Base-by-base conservation (phyloP, 768 basidiomycete genomes). In the Amanita rubescens region DNA sequence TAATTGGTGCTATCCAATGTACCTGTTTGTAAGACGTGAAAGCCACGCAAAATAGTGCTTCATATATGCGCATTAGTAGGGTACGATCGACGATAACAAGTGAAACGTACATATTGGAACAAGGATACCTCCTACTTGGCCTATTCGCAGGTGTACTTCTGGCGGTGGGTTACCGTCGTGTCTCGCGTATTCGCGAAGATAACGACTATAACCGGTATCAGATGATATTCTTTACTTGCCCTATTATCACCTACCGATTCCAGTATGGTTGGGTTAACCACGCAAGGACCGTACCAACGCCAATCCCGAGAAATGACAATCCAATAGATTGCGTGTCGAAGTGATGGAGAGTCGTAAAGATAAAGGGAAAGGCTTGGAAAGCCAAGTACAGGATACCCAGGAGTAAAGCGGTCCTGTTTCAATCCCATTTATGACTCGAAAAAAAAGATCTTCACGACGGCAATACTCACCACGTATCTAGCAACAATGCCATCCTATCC, bases 401-500 rank as follows among this genome's bases (percentile, higher is more conserved):
- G 11, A 80, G 68, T 19, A 84, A 69, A 0, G 79, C 69, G 0
- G 79, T 83, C 71, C 87, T 85, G 59, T 73, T 76, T 33, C n/a
- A n/a, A n/a, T n/a, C n/a, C n/a, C n/a, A n/a, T n/a, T n/a, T n/a
- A n/a, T n/a, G n/a, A n/a, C n/a, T n/a, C n/a, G n/a, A n/a, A n/a
- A n/a, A n/a, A n/a, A n/a, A n/a, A n/a, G n/a, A n/a, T n/a, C n/a
- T n/a, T n/a, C n/a, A n/a, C n/a, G n/a, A n/a, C n/a, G n/a, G n/a
- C n/a, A 17, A 25, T 27, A 61, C 75, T 2, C 64, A 85, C 90
- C 89, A 91, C 12, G 77, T 63, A 63, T 89, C 77, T 8, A 92
- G 71, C 3, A 85, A 66, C 4, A 90, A 71, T 0, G 85, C 85
- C 87, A 91, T 92, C 17, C 77, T 74, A 58, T 94, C 87, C 48